Evolutionary conservation across 305 asterid genomes (phyloP), one percentile per base, ranked within the genome.

Genomic region (Rubia peregrina): DNA sequence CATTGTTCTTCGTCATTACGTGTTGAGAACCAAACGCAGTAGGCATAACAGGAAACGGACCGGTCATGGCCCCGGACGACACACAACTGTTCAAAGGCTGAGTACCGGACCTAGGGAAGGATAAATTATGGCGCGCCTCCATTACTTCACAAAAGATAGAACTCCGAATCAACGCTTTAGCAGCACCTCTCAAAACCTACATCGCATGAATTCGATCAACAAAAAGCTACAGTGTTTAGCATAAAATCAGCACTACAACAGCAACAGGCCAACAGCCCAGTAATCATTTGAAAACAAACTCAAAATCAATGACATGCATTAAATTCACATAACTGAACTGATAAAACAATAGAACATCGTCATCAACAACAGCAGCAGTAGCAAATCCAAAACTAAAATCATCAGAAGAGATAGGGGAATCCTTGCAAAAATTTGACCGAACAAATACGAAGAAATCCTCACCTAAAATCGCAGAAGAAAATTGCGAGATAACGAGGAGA

Each of bases 91-190:
- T 76, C 74, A 81, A 77, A 78, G 85, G 89, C 64, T 79, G 80
- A 64, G 87, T 74, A 66, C 82, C 83, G 46, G 90, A 73, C 73
- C 94, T 84, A 76, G 86, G 94, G 80, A 88, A 74, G 49, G 88
- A 82, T 63, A 88, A 57, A 81, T 88, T 74, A 67, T 82, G 90
- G 22, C 80, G 88, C 59, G 89, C 85, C 80, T 89, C 93, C 97
- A 90, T 92, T 49, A 48, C 3, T 67, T 64, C 74, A 61, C 49
- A 49, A 22, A 73, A 24, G 63, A 69, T 26, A 71, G 73, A 51
- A 51, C 21, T 17, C 8, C 22, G 1, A 51, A 16, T 17, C 24
- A 73, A 68, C 71, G 74, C 70, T 80, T 72, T 17, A 16, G 60
- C 21, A 51, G 51, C 74, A 72, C 53, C 33, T 57, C 40, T 62